phyloP scores from a whole-genome alignment of 345 rosid genomes.

The Toxicodendron radicans region DNA sequence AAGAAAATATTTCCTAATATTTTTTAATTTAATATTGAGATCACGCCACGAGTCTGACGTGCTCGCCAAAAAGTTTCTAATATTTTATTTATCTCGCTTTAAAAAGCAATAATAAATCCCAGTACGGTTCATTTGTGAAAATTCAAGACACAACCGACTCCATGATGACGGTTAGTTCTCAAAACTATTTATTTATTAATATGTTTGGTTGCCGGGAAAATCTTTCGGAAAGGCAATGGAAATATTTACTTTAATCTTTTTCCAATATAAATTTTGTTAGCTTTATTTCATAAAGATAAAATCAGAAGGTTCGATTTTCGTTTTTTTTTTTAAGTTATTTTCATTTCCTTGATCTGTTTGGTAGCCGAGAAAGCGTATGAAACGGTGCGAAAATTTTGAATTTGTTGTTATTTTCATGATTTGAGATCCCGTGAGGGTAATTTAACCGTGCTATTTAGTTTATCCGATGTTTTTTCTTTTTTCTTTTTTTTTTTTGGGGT shows the following conservation, averaged over 20 bases:
- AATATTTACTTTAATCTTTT: too few species aligned
- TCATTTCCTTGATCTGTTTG: conserved; percentile 1
- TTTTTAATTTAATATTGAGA: too few species aligned
- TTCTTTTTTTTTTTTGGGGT: too few species aligned
- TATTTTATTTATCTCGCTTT: too few species aligned
- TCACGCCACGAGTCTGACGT: not conserved
- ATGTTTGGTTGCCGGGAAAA: not conserved
- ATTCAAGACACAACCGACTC: not conserved
- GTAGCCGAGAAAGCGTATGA: not conserved
- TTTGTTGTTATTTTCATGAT: not conserved
- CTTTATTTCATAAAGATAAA: not conserved
- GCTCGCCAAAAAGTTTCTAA: too few species aligned
- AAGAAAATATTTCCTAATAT: too few species aligned
- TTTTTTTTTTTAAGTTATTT: too few species aligned
- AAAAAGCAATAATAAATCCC: too few species aligned
- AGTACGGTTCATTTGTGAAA: too few species aligned
- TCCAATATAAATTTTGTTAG: too few species aligned
- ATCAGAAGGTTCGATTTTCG: not conserved
- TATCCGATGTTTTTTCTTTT: not conserved
- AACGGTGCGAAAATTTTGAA: not conserved
- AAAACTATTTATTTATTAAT: too few species aligned
- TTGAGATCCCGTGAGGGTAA: not conserved
- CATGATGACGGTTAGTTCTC: conserved; percentile 6
- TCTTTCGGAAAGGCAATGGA: not conserved
- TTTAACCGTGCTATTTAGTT: not conserved